Evolutionary conservation across 306 rosid genomes (phyloP), one percentile per base, ranked within the genome.

Genomic region (Gynostemma pentaphyllum): DNA sequence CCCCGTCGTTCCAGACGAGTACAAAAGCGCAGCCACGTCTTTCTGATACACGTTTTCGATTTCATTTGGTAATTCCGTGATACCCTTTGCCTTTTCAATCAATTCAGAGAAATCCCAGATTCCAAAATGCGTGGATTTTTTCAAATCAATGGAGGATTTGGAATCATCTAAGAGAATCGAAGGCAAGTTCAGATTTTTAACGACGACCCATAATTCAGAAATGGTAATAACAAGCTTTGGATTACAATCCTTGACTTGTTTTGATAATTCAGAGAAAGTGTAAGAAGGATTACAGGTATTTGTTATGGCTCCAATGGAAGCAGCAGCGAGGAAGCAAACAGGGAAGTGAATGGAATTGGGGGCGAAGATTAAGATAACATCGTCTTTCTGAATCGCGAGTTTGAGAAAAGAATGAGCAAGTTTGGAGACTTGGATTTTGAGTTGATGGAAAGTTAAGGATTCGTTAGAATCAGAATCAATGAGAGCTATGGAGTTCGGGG

Each of bases 281-380:
- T 85, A 91, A 5, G 77, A 10, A 0, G 92, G 98, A 57, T 88
- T 91, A 29, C 79, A 84, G 16, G 98, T 88, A 46, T 95, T 82
- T 45, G 73, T 84, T 47, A 79, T 36, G 61, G 86, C 98, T 26
- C 98, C 98, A 18, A 81, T 51, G 40, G 89, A 79, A 4, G 74
- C 37, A 10, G 75, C 55, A 24, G 80, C 88, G 51, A 82, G 76
- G 82, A 85, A 84, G 74, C 81, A 79, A 8, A 83, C 34, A 0
- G 88, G 83, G 75, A 75, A 85, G n/a, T 76, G 82, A 45, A 80
- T 76, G 24, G 85, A 79, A 62, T 88, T 91, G 1, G 98, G 98
- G 2, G 92, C 78, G 51, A 88, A 80, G 41, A 85, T 74, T 62
- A 82, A 55, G 55, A 82, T 71, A 39, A 78, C 73, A 34, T 75